Percentiles rank a stretch among this genome's conserved stretches.
phyloP scores from a whole-genome alignment of 1,284 basidiomycete genomes.

The Acaromyces ingoldii region DNA sequence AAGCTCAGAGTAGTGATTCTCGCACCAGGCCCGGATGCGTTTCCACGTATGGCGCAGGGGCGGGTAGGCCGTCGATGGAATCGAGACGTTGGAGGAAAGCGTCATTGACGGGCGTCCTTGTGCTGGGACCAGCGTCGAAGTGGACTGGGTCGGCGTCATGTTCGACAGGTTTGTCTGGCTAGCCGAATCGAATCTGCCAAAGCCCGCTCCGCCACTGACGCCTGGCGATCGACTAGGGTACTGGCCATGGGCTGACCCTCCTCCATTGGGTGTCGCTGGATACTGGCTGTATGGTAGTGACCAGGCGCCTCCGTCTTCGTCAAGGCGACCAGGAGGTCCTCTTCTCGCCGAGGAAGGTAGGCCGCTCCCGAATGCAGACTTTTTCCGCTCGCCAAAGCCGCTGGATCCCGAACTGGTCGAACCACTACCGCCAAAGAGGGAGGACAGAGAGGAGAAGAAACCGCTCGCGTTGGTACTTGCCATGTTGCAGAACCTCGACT shows the following conservation, averaged over 20 bases:
- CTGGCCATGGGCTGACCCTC: not conserved
- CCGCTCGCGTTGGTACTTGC: not conserved
- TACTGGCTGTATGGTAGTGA: constrained; percentile 30
- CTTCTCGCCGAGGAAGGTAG: constrained; percentile 26
- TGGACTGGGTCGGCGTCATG: constrained; percentile 15
- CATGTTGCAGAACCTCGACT: too few relatives aligned
- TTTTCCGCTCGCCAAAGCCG: constrained; percentile 10
- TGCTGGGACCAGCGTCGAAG: constrained; percentile 25
- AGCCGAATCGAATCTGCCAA: not conserved
- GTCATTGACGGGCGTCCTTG: not conserved
- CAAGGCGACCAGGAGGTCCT: constrained; percentile 21
- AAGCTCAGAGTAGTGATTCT: constrained; percentile 42
- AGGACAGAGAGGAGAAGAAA: constrained; percentile 39
- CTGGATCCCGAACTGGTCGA: not conserved
- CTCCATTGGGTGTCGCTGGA: not conserved
- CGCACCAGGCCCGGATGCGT: constrained; percentile 39
- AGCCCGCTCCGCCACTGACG: not conserved
- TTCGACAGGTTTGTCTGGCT: constrained; percentile 18
- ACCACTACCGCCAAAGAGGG: constrained; percentile 28
- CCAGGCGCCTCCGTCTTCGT: constrained; percentile 21
- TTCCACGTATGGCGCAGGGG: constrained; percentile 47
- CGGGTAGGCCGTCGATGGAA: constrained; percentile 39
- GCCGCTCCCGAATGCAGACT: constrained; percentile 20
- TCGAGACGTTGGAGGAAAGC: constrained; percentile 20
- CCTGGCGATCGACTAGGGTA: not conserved